Conservation (phyloP, 2,329 filamentous ascomycete genomes). For the Arthrobotrys sphaeroides region DNA sequence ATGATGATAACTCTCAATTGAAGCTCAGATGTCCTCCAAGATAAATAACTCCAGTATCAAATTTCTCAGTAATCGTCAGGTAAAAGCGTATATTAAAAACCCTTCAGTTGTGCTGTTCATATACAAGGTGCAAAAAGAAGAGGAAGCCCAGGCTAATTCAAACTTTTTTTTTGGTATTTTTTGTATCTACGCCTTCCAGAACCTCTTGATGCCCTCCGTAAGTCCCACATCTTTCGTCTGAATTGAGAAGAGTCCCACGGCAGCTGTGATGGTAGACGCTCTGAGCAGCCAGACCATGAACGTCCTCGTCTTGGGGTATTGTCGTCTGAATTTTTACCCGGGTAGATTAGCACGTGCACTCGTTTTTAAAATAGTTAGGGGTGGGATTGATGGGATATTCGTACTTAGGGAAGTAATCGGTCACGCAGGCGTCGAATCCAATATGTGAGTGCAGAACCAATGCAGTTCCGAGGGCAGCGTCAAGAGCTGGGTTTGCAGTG, state of each 20-base stretch:
- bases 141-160: too few relatives aligned
- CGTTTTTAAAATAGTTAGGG: neutral
- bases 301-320: constrained; percentile 35
- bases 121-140: constrained; percentile 17
- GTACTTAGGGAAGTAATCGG: constrained; percentile 85
- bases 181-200: constrained; percentile 85
- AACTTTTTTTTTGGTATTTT: too few relatives aligned
- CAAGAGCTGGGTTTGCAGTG: constrained; percentile 85
- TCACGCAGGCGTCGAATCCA: constrained; percentile 81
- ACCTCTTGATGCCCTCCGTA: constrained; percentile 84
- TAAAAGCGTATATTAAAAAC: constrained; percentile 36
- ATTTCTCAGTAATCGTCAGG: constrained; percentile 17
- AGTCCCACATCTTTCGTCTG: constrained; percentile 98
- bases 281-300: constrained; percentile 78
- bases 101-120: constrained; percentile 26
- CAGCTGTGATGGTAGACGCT: constrained; percentile 78
- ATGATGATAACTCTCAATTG: neutral
- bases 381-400: constrained; percentile 61
- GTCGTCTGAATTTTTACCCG: constrained; percentile 11
- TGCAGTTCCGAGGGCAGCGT: constrained; percentile 83
- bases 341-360: constrained; percentile 32
- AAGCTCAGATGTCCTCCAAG: neutral
- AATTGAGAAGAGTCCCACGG: constrained; percentile 93
- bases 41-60: constrained; percentile 3
- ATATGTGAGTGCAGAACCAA: constrained; percentile 94